Evolutionary conservation across 1,139 yeast species (phyloP).

Genomic region (Candida sp.): DNA sequence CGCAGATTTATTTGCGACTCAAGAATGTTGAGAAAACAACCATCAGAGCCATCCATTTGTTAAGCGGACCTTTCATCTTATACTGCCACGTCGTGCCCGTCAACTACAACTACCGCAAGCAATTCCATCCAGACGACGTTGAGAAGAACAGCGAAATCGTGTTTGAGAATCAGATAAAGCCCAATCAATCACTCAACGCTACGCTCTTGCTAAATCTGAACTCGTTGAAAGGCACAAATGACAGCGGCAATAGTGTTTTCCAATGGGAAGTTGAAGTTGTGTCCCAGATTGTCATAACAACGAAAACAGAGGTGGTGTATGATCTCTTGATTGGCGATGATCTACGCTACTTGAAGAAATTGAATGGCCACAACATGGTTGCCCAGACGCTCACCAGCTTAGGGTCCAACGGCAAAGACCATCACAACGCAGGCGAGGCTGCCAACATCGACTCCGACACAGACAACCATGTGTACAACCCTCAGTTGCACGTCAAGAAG

Average conservation of each 20-base stretch:
- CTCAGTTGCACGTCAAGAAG: constrained; percentile 44
- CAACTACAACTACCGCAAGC: constrained; percentile 42
- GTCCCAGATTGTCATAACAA: constrained; percentile 81
- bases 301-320: constrained; percentile 66
- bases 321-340: constrained; percentile 65
- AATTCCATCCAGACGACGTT: constrained; percentile 30
- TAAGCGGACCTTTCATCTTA: constrained; percentile 64
- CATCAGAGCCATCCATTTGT: constrained; percentile 55
- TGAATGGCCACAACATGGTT: constrained; percentile 25
- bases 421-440: background rate
- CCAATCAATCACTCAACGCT: constrained; percentile 64
- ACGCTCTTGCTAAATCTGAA: constrained; percentile 51
- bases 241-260: constrained; percentile 32
- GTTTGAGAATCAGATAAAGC: constrained; percentile 53
- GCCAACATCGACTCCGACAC: background rate
- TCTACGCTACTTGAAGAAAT: constrained; percentile 31
- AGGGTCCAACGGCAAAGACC: constrained; percentile 3
- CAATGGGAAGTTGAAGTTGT: constrained; percentile 84
- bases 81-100: constrained; percentile 63
- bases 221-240: constrained; percentile 24
- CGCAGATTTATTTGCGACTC: constrained; percentile 41
- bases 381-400: constrained; percentile 21
- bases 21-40: constrained; percentile 55
- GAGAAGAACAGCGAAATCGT: constrained; percentile 34
- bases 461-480: constrained; percentile 18